Conservation (phyloP, 2,329 filamentous ascomycete genomes). For the Botryosphaeria dothidea region DNA sequence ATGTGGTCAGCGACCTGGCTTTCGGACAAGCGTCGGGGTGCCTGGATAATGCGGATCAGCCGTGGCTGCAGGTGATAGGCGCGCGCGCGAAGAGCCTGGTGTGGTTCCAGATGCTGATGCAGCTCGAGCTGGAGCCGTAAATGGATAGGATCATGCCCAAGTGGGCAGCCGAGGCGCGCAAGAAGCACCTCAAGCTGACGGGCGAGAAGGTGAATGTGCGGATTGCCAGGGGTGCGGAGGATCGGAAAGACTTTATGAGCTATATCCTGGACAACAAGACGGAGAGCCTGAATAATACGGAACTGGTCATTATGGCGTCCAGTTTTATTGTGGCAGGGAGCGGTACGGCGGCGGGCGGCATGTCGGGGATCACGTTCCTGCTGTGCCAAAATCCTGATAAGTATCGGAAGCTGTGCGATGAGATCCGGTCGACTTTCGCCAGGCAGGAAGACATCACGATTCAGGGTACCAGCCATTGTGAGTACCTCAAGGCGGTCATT, state of each 20-base stretch:
- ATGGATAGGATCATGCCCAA: neutral
- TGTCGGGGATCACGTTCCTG: constrained; percentile 39
- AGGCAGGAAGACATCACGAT: constrained; percentile 1
- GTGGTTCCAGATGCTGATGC: neutral
- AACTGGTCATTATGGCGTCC: neutral
- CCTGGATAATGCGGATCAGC: constrained; percentile 20
- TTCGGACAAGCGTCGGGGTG: constrained; percentile 32
- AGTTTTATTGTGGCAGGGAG: constrained; percentile 35
- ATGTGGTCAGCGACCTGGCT: constrained; percentile 26
- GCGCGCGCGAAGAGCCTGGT: neutral
- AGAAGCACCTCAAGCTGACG: neutral
- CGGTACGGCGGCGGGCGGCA: constrained; percentile 43
- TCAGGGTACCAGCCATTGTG: neutral
- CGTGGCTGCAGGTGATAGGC: constrained; percentile 4
- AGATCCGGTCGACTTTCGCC: neutral
- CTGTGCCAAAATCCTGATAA: constrained; percentile 27
- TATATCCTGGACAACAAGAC: neutral
- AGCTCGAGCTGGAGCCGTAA: neutral
- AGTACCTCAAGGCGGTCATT: constrained; percentile 27
- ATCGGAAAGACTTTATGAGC: neutral
- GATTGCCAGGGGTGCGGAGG: neutral
- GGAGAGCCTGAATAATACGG: neutral
- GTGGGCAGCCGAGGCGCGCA: neutral
- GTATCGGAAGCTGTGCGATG: neutral
- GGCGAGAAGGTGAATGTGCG: neutral